Conservation (phyloP, 208 protist species). For the Kentomonas sorsogonicus region DNA sequence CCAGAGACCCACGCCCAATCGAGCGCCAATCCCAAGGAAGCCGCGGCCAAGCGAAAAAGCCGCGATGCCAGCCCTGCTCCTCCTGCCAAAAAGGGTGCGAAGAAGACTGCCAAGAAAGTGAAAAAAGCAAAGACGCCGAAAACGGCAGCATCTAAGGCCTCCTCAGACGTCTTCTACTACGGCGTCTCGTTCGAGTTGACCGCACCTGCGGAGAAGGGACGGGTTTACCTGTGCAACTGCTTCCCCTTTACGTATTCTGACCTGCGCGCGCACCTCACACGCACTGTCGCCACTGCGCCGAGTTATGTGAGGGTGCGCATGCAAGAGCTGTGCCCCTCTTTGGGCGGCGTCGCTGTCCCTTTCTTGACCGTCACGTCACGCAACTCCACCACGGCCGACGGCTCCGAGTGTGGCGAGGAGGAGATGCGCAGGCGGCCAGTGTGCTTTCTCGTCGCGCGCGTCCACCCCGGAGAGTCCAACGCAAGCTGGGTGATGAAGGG, state of each 20-base stretch:
- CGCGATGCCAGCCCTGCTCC: neutral
- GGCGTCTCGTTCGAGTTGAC: slow-evolving; percentile 89
- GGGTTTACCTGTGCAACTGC: slow-evolving; percentile 92
- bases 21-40: slow-evolving; percentile 12
- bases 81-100: slow-evolving; percentile 6
- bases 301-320: neutral
- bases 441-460: slow-evolving; percentile 89
- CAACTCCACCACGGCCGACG: slow-evolving; percentile 1
- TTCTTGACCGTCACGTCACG: slow-evolving; percentile 89
- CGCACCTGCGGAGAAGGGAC: slow-evolving; percentile 77
- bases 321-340: slow-evolving; percentile 83
- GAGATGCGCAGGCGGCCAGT: slow-evolving; percentile 62
- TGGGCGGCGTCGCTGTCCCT: slow-evolving; percentile 80
- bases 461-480: slow-evolving; percentile 97
- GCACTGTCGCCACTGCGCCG: slow-evolving; percentile 21
- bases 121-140: neutral
- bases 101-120: too few species aligned
- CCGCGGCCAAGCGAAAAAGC: neutral
- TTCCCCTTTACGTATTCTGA: slow-evolving; percentile 96
- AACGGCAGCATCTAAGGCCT: slow-evolving; percentile 2
- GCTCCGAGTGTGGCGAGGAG: slow-evolving; percentile 22
- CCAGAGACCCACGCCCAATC: neutral
- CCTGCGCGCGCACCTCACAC: slow-evolving; percentile 48
- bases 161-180: slow-evolving; percentile 53
- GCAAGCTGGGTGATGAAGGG: slow-evolving; percentile 95